Evolutionary conservation across 192 early-diverging fungal species (phyloP), one percentile per base, ranked within the genome.

Genomic region (Gonapodya prolifera): DNA sequence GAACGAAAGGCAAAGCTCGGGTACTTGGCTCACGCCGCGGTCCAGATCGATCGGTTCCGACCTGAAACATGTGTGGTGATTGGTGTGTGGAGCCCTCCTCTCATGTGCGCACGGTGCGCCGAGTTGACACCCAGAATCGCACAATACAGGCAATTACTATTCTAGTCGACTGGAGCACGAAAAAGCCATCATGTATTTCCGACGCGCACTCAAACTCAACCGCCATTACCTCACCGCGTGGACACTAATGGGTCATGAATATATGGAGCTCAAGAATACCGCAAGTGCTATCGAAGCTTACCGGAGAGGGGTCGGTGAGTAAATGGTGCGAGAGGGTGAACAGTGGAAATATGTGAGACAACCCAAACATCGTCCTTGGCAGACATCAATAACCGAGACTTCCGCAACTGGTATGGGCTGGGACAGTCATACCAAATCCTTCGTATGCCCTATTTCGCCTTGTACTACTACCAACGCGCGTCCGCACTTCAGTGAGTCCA

Each of bases 221-320:
- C 84, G 87, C 17, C 85, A 85, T 75, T 94, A 93, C 78, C 80
- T 89, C 30, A 82, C 90, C 1, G 93, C 94, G 0, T 96, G 96
- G 93, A 96, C 94, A 0, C 85, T 99, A 76, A 86, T 99, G 86
- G 97, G 96, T 0, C 95, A 98, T 79, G 94, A 96, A 81, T 97
- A 94, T 78, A 83, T 99, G 34, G 95, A 99, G 80, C 77, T 95
- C 79, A 95, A 95, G 76, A 96, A 95, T 78, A 89, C 91, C 0
- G 85, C 93, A 33, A 94, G 93, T 1, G 97, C 95, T 0, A 87
- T 96, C 1, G 93, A 96, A 80, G 91, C 93, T 2, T 98, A 98
- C 78, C 85, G 93, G 33, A 83, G 90, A 74, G 97, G 94, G 0
- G 84, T 94, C 1, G 90, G 91, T 93, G 82, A 77, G 83, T 79